A percentile compares a stretch with the other conserved stretches of the same genome.
phyloP scores from a whole-genome alignment of 169 alveolate species.

The Cryptosporidium ryanae region DNA sequence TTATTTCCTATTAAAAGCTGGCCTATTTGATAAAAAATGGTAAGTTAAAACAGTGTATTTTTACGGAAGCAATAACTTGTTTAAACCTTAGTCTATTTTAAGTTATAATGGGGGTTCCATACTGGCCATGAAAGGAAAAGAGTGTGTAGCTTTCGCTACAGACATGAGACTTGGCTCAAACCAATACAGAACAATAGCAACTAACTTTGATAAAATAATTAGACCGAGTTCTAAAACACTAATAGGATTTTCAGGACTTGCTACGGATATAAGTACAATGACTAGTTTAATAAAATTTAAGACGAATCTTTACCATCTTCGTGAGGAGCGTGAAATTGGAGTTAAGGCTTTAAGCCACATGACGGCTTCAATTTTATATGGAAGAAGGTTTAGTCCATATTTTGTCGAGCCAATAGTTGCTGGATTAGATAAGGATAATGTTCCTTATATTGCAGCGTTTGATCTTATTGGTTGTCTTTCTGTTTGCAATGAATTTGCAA shows the following conservation, averaged over 20 bases:
- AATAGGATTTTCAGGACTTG: constrained; percentile 92
- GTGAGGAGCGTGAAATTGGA: constrained; percentile 90
- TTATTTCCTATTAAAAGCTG: no score
- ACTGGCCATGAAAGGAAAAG: constrained; percentile 96
- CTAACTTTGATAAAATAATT: constrained; percentile 90
- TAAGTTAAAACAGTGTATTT: not conserved
- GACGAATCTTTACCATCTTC: constrained; percentile 89
- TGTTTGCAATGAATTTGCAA: constrained; percentile 90
- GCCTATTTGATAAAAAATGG: constrained; percentile 1
- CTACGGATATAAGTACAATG: constrained; percentile 93
- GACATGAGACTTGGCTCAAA: constrained; percentile 94
- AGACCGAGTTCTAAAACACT: constrained; percentile 87
- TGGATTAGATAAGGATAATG: constrained; percentile 87
- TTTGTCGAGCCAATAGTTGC: constrained; percentile 93
- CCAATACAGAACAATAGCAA: constrained; percentile 87
- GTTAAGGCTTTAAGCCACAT: constrained; percentile 89
- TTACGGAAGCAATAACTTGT: not conserved
- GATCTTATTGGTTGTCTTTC: constrained; percentile 92
- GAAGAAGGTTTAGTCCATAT: constrained; percentile 92
- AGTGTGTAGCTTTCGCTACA: constrained; percentile 96
- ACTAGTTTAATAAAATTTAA: constrained; percentile 85
- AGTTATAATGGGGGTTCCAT: constrained; percentile 95
- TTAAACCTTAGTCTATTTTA: constrained; percentile 75
- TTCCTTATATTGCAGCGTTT: constrained; percentile 89
- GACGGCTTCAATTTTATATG: constrained; percentile 90